phyloP scores from a whole-genome alignment of 2,329 filamentous ascomycete species.

The Calonectria henricotiae region DNA sequence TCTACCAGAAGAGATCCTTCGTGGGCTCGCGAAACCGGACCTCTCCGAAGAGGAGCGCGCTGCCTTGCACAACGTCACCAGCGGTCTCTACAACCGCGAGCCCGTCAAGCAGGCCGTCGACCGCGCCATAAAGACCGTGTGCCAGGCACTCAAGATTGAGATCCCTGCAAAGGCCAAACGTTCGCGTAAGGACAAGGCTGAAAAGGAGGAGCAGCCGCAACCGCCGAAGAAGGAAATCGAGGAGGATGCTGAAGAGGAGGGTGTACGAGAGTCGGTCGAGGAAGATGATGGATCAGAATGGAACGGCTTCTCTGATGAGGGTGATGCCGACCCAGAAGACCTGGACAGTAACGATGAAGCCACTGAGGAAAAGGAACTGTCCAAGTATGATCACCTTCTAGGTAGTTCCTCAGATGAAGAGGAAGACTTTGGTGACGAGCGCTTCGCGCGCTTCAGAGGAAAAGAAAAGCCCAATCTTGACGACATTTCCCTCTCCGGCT shows the following conservation, averaged over 20 bases:
- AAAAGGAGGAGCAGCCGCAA: slow-evolving; percentile 54
- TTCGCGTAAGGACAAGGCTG: slow-evolving; percentile 54
- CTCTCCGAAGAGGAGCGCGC: slow-evolving; percentile 68
- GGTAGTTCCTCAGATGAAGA: slow-evolving; percentile 63
- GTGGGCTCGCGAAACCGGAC: slow-evolving; percentile 66
- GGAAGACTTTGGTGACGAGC: slow-evolving; percentile 59
- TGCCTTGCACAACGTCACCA: slow-evolving; percentile 74
- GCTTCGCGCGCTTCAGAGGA: slow-evolving; percentile 54
- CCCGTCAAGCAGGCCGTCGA: slow-evolving; percentile 68
- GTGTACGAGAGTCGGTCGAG: slow-evolving; percentile 45
- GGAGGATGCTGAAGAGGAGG: slow-evolving; percentile 43
- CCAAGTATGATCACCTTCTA: slow-evolving; percentile 65
- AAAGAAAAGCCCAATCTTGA: slow-evolving; percentile 59
- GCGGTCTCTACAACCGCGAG: slow-evolving; percentile 69
- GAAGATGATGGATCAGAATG: slow-evolving; percentile 56
- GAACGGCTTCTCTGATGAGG: slow-evolving; percentile 57
- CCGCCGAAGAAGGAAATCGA: slow-evolving; percentile 40
- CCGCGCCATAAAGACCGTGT: slow-evolving; percentile 67
- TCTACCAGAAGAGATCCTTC: slow-evolving; percentile 67
- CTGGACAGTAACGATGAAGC: slow-evolving; percentile 50
- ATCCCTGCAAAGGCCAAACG: slow-evolving; percentile 62
- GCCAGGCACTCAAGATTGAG: slow-evolving; percentile 65
- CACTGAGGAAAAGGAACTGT: slow-evolving; percentile 57
- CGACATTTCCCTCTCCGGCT: slow-evolving; percentile 60
- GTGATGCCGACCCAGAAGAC: slow-evolving; percentile 40